Evolutionary conservation across 2,329 filamentous ascomycete species (phyloP).

Genomic region (Colletotrichum spinosum): DNA sequence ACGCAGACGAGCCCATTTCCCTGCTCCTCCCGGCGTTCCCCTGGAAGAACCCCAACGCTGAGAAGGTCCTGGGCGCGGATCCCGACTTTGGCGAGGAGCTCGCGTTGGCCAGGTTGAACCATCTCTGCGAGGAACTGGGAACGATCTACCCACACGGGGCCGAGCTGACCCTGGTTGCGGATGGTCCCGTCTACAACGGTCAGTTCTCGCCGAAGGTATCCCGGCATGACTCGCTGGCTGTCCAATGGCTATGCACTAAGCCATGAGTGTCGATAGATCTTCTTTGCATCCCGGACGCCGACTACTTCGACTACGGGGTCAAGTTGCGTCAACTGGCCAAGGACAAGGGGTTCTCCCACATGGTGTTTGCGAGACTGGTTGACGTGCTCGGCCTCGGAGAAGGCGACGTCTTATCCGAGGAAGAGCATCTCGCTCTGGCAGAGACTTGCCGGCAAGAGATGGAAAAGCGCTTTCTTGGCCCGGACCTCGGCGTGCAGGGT

Average conservation of each 20-base stretch:
- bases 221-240: neutral
- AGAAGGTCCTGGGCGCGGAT: conserved; percentile 13
- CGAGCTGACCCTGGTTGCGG: conserved; percentile 15
- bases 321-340: conserved; percentile 14
- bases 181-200: conserved; percentile 27
- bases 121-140: conserved; percentile 20
- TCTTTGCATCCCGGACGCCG: conserved; percentile 17
- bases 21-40: conserved; percentile 18
- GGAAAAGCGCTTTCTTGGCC: conserved; percentile 1
- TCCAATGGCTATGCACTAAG: neutral
- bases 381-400: neutral
- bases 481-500: neutral
- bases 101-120: conserved; percentile 13
- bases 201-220: neutral
- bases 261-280: conserved; percentile 4
- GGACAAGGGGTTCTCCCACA: conserved; percentile 1
- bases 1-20: conserved; percentile 3
- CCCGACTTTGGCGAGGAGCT: conserved; percentile 26
- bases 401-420: neutral
- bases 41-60: conserved; percentile 19
- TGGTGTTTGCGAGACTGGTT: neutral
- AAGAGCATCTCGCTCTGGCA: neutral
- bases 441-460: conserved; percentile 8
- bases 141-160: conserved; percentile 12
- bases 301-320: conserved; percentile 26